Percentiles rank a stretch among this genome's conserved stretches.
These are phyloP conservation scores for Alternaria sp. DNA, from an alignment of 2,329 filamentous ascomycete species.

Conservation along the genomic window DNA sequence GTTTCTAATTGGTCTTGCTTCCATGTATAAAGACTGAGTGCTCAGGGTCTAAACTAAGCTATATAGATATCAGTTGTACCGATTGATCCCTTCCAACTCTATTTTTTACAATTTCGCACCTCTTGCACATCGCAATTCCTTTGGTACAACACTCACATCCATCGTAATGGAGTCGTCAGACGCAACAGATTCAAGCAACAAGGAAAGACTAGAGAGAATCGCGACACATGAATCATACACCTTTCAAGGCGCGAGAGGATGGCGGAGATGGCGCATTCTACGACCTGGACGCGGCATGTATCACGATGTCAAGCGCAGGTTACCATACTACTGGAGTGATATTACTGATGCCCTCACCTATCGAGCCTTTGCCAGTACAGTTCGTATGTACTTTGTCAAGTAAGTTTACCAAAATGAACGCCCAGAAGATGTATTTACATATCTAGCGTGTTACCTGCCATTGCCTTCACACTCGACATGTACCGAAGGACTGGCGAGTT, in stretches of 20 bases:
- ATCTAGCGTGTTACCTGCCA: conserved; percentile 62
- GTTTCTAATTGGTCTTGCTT: background rate
- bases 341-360: conserved; percentile 65
- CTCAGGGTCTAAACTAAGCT: conserved; percentile 1
- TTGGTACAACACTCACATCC: background rate
- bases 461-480: conserved; percentile 68
- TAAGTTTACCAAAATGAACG: conserved; percentile 27
- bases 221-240: conserved; percentile 42
- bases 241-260: conserved; percentile 52
- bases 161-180: conserved; percentile 13
- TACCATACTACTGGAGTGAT: conserved; percentile 66
- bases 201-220: conserved; percentile 21
- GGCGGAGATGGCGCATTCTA: conserved; percentile 54
- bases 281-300: conserved; percentile 63
- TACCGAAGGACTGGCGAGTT: conserved; percentile 63
- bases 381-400: conserved; percentile 69
- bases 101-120: background rate
- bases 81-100: background rate
- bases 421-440: conserved; percentile 8
- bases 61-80: background rate
- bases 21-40: conserved; percentile 4
- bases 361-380: conserved; percentile 62
- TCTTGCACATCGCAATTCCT: background rate
- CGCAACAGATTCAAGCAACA: background rate
- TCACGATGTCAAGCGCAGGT: conserved; percentile 61